A percentile compares a stretch with the other conserved stretches of the same genome.
Conservation (phyloP, 2,329 filamentous ascomycete species). For the Cytospora chrysosperma region DNA sequence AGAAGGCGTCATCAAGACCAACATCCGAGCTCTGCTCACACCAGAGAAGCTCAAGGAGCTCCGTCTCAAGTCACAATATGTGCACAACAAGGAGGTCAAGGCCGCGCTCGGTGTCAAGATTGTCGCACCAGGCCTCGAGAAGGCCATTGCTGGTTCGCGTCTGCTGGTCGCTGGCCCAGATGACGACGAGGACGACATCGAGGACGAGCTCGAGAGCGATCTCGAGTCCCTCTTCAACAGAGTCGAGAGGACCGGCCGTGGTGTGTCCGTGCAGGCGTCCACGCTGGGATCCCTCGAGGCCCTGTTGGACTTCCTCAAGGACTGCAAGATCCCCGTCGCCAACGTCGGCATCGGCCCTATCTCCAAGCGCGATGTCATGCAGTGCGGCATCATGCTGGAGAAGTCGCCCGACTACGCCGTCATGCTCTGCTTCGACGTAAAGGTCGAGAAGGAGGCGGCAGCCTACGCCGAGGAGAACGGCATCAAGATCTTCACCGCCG, state of each 20-base stretch:
- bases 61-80: conserved; percentile 91
- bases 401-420: conserved; percentile 94
- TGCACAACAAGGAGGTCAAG: conserved; percentile 99
- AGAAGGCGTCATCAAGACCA: conserved; percentile 93
- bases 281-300: conserved; percentile 97
- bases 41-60: conserved; percentile 91
- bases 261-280: conserved; percentile 95
- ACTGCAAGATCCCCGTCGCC: conserved; percentile 94
- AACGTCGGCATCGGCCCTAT: conserved; percentile 98
- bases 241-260: conserved; percentile 87
- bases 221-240: conserved; percentile 86
- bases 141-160: conserved; percentile 93
- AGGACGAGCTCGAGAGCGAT: conserved; percentile 95
- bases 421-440: conserved; percentile 99
- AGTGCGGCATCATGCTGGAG: conserved; percentile 92
- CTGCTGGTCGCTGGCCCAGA: conserved; percentile 91
- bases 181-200: conserved; percentile 94
- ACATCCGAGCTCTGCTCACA: conserved; percentile 90
- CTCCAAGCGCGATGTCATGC: conserved; percentile 97
- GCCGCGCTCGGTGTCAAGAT: conserved; percentile 99
- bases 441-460: conserved; percentile 94
- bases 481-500: conserved; percentile 96
- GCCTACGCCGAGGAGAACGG: conserved; percentile 89
- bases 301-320: conserved; percentile 90
- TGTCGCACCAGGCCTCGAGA: conserved; percentile 90